Base-by-base conservation (phyloP, 2,329 filamentous ascomycete genomes). In the Colletotrichum spinosum region DNA sequence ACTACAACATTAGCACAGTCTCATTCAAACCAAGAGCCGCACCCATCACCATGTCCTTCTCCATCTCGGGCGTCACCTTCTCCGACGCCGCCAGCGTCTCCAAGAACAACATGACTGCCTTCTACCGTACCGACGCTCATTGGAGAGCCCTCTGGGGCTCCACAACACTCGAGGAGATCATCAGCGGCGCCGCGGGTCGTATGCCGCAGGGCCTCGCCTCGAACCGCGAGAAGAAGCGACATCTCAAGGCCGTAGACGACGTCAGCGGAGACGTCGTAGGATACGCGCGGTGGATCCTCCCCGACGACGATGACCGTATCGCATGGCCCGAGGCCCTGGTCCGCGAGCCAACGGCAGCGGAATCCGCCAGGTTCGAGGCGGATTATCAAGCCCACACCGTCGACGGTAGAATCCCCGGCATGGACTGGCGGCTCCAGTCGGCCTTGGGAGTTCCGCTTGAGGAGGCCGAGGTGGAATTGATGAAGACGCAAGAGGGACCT, bases 251-350 rank as follows among this genome's bases (percentile, higher is more conserved):
- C 9, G 44, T 35, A 9, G 44, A 56, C 37, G 41, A 25, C 10
- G n/a, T 11, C 17, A 56, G 41, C 8, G 35, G 52, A 10, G 35
- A 61, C 8, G 34, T 50, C n/a, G 5, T 61, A 11, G 35, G 58
- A 9, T 61, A 61, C 42, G 52, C 42, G 25, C 15, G 58, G 8
- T 61, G 58, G 51, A 56, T 56, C 8, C 34, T 61, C 11, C 58
- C 58, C 1, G 52, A 61, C 8, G 44, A 17, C 10, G 34, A 49
- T 1, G 13, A 17, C 12, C 42, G 35, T 25, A 56, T 42, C 7
- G 13, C 13, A 0, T 61, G 58, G 58, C 10, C 38, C 35, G 42
- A 61, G n/a, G 52, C 58, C 0, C 10, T 10, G 35, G 51, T 56
- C 11, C 51, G 35, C 11, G 58, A 55, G 25, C 51, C 58, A n/a